Evolutionary conservation across 2,329 filamentous ascomycete genomes (phyloP).

Genomic region (Pestalotiopsis fici): DNA sequence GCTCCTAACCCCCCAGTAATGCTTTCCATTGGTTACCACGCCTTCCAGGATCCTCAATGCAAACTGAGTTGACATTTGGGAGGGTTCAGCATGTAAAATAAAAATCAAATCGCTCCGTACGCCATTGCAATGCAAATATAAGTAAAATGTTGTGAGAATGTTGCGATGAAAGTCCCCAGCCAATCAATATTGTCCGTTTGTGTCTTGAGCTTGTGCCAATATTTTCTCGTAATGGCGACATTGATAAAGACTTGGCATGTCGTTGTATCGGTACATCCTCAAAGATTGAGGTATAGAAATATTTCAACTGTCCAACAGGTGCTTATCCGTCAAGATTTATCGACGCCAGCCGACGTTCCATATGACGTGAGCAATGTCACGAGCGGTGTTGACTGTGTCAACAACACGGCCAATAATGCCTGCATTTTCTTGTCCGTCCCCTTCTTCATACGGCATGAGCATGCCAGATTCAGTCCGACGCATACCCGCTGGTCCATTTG

Average conservation of each 20-base stretch:
- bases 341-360: constrained; percentile 71
- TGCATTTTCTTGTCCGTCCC: constrained; percentile 59
- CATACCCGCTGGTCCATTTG: constrained; percentile 61
- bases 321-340: constrained; percentile 28
- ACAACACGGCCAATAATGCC: constrained; percentile 78
- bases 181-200: neutral
- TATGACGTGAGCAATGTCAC: constrained; percentile 71
- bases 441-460: constrained; percentile 86
- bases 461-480: constrained; percentile 82
- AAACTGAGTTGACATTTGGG: neutral
- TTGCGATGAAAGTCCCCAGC: neutral
- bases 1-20: neutral
- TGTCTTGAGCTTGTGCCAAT: neutral
- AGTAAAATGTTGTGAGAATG: neutral
- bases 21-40: neutral
- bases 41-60: neutral
- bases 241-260: neutral
- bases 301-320: neutral
- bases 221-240: neutral
- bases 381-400: constrained; percentile 75
- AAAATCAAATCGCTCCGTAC: constrained; percentile 2
- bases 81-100: neutral
- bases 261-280: neutral
- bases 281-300: neutral
- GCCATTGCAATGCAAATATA: constrained; percentile 8